Base-by-base conservation (phyloP, 2,329 filamentous ascomycete species). In the Fusarium sp. region DNA sequence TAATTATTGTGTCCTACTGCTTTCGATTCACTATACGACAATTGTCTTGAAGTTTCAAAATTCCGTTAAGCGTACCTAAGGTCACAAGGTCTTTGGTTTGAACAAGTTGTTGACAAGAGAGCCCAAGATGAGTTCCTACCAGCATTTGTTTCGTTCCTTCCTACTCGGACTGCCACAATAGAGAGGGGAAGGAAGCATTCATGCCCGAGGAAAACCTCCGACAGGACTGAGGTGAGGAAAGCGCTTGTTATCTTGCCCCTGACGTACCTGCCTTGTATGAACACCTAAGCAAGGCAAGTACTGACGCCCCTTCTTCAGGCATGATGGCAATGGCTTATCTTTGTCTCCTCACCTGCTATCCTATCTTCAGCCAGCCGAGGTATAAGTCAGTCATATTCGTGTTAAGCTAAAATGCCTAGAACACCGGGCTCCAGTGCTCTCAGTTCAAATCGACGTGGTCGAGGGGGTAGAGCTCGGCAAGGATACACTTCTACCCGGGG, bases 381-480 rank as follows among this genome's bases (percentile, higher is more conserved):
- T 28, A 17, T 2, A 15, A 28, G 30, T 15, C 28, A 32, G 2
- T 14, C 10, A 32, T 6, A 32, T 7, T 14, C 28, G 7, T 15
- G 28, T 32, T 7, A 9, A 4, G 15, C 14, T 10, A 26, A 7
- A 20, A 74, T 73, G 68, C 47, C 71, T 11, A 62, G 45, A 28
- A 38, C 38, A 7, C 51, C 49, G 36, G 43, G 30, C 12, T 65
- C 62, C 8, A 42, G 43, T 39, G 20, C 57, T 32, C 67, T 59
- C 15, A 23, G 48, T 24, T 61, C 64, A 11, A 44, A 43, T 19
- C 45, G 51, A 23, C 60, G 49, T 44, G 62, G 48, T n/a, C 62
- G 46, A 49, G 47, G 52, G 4, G 39, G 50, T 23, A 52, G 49
- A 60, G 44, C 28, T n/a, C 23, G 40, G n/a, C 45, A 51, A 28